These are phyloP conservation scores for Fusarium drepaniforme DNA, from an alignment of 2,329 filamentous ascomycete genomes.

Conservation along the genomic window DNA sequence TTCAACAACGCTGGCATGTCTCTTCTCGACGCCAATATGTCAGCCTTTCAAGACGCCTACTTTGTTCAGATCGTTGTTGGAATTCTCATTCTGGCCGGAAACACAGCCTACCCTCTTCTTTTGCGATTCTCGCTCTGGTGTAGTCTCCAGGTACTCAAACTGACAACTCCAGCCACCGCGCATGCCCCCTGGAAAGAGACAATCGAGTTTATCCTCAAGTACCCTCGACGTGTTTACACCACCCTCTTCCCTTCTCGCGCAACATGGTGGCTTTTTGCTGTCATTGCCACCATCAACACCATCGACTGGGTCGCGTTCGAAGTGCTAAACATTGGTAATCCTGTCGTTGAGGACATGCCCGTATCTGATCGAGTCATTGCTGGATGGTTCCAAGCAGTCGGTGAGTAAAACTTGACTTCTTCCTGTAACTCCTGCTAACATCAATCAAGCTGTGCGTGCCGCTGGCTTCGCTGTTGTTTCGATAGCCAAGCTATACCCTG, in stretches of 20 bases:
- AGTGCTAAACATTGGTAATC: constrained; percentile 73
- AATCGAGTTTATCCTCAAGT: constrained; percentile 65
- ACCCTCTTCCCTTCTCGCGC: constrained; percentile 73
- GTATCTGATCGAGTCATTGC: constrained; percentile 68
- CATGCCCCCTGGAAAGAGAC: constrained; percentile 60
- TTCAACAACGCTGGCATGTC: constrained; percentile 82
- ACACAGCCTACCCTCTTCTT: constrained; percentile 75
- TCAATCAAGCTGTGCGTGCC: constrained; percentile 66
- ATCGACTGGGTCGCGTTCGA: constrained; percentile 76
- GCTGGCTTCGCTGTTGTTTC: constrained; percentile 76
- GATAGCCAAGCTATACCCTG: constrained; percentile 68
- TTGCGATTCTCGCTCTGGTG: constrained; percentile 71
- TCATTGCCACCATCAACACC: constrained; percentile 70
- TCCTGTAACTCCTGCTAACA: constrained; percentile 11
- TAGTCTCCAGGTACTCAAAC: constrained; percentile 56
- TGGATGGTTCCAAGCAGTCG: constrained; percentile 73
- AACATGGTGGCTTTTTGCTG: constrained; percentile 75
- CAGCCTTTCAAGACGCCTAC: constrained; percentile 66
- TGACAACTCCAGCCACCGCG: constrained; percentile 52
- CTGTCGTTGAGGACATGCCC: constrained; percentile 64
- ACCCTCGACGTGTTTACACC: constrained; percentile 70
- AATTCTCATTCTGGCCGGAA: constrained; percentile 71
- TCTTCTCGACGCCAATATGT: constrained; percentile 74
- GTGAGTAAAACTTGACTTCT: constrained; percentile 48
- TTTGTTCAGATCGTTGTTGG: constrained; percentile 67